These are phyloP conservation scores for Lactuca sativa DNA, from an alignment of 129 eudicot species.

Conservation along the genomic window DNA sequence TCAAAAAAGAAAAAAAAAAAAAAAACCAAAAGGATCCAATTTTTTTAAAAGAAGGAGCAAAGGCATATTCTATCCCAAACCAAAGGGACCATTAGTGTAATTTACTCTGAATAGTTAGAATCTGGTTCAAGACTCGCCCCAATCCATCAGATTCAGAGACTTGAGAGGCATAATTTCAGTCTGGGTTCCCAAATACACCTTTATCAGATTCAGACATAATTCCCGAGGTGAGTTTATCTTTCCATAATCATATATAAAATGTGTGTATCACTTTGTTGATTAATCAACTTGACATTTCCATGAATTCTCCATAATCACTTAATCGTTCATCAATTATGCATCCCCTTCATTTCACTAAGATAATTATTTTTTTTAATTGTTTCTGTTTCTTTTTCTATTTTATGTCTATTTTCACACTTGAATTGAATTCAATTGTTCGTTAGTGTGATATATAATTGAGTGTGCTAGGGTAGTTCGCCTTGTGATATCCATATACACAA, in stretches of 20 bases:
- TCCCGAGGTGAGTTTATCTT: conserved; percentile 11
- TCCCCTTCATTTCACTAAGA: background rate
- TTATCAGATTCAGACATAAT: background rate
- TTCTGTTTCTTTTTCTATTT: background rate
- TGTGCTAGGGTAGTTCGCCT: conserved; percentile 2
- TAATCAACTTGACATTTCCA: conserved; percentile 12
- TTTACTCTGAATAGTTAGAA: too few species aligned
- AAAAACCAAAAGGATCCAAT: too few species aligned
- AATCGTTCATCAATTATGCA: conserved; percentile 10
- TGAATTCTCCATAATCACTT: conserved; percentile 8
- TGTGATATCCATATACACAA: background rate
- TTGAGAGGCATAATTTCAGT: conserved; percentile 9
- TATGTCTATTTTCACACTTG: conserved; percentile 13
- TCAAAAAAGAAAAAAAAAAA: too few species aligned
- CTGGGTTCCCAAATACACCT: background rate
- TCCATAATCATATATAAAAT: background rate
- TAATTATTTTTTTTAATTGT: background rate
- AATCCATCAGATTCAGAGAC: conserved; percentile 25
- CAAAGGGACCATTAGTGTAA: too few species aligned
- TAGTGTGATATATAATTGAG: conserved; percentile 1
- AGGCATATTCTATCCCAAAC: too few species aligned
- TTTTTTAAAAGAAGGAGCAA: too few species aligned
- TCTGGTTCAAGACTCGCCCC: conserved; percentile 6
- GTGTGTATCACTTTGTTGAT: background rate
- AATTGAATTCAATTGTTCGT: background rate